Evolutionary conservation across 257 asterid species (phyloP).

Genomic region (Solanum chmielewskii): DNA sequence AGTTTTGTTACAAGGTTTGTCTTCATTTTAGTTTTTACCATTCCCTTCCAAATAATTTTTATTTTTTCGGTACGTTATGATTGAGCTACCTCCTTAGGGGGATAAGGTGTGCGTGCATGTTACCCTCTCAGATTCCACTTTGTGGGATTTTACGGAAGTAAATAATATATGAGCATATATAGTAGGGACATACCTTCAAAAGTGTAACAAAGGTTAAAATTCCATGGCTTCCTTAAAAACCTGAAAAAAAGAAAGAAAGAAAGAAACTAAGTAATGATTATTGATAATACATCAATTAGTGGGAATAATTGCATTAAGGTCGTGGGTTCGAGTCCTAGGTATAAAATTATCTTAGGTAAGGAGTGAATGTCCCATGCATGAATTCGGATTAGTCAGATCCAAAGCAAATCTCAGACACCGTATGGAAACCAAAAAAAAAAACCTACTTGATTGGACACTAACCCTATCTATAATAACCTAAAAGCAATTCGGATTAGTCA

Average conservation of each 20-base stretch:
- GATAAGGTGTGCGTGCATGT: not conserved
- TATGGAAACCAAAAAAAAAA: not conserved
- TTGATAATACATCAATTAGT: not conserved
- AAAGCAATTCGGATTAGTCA: not conserved
- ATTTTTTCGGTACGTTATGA: not conserved
- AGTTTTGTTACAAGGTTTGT: not conserved
- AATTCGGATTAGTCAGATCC: not conserved
- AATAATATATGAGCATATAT: not conserved
- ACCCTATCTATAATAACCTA: not conserved
- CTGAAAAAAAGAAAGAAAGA: not conserved
- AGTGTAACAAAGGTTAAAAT: not conserved
- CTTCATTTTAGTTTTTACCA: not conserved
- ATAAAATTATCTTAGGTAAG: not conserved
- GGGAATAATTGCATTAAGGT: not conserved
- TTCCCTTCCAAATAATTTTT: not conserved
- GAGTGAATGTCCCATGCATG: fast-evolving
- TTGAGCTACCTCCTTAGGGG: not conserved
- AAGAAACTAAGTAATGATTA: not conserved
- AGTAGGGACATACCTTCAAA: not conserved
- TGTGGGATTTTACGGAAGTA: not conserved
- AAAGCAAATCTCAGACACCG: not conserved
- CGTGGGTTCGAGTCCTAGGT: not conserved
- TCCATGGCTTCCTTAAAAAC: not conserved
- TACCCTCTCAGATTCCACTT: not conserved
- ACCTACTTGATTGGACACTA: not conserved